Evolutionary conservation across 345 rosid species (phyloP), one percentile per base, ranked within the genome.

Genomic region (Firmiana major): DNA sequence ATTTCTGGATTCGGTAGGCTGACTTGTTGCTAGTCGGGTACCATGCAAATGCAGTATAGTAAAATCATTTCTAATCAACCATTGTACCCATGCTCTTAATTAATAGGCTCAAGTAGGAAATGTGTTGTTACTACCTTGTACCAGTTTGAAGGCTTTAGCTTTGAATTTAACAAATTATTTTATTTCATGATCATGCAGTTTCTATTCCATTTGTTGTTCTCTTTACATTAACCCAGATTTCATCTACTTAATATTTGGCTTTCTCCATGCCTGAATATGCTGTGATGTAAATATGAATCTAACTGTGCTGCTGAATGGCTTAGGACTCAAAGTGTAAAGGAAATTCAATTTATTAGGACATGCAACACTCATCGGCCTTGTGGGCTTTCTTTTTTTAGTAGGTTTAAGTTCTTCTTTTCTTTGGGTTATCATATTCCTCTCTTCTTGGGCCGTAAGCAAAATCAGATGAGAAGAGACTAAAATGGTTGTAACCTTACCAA

Each of bases 1-100:
- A 57, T 75, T 68, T 75, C 51, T 58, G 62, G 19, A 7, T 34
- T 57, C 49, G 40, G 49, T 72, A 75, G 76, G 36, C 36, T 63
- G 69, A 62, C 5, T 63, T 57, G 59, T 46, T 62, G 59, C 43
- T 65, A 64, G 19, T 38, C 38, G 3, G 15, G n/a, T n/a, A 42
- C 19, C 19, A 21, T 42, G 71, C 26, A 64, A 64, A 64, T 64
- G 48, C 48, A 38, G 17, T 40, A 42, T 42, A 21, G 26, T 40
- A 64, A 64, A 63, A 34, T 43, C 67, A 63, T 63, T 48, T 63
- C 43, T 17, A 16, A 19, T 34, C 67, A 16, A n/a, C 22, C 45
- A 17, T 63, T 63, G 21, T 6, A 65, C 4, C 48, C 17, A 38
- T 65, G 49, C 49, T 40, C 48, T 40, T 65, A 21, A 9, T 5